phyloP scores from a whole-genome alignment of 352 stramenopile genomes.

The Pseudoperonospora humuli region DNA sequence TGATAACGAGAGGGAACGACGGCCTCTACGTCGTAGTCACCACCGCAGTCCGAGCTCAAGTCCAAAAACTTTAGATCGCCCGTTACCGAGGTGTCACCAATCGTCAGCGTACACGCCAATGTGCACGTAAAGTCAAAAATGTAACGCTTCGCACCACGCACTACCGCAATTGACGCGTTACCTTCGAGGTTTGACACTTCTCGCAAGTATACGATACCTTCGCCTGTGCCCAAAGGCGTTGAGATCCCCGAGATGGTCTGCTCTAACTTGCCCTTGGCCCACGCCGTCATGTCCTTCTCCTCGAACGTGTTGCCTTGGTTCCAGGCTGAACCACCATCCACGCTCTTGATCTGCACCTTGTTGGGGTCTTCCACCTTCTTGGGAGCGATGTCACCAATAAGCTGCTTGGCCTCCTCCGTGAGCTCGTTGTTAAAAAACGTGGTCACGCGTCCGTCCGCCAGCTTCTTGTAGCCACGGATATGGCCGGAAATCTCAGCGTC shows the following conservation, averaged over 20 bases:
- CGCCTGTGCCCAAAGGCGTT: slow-evolving; percentile 23
- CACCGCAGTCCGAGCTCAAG: slow-evolving; percentile 67
- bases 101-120: slow-evolving; percentile 35
- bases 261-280: slow-evolving; percentile 74
- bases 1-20: slow-evolving; percentile 64
- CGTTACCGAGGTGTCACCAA: slow-evolving; percentile 16
- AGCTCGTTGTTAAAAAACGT: slow-evolving; percentile 99
- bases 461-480: slow-evolving; percentile 94
- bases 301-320: slow-evolving; percentile 93
- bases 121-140: slow-evolving; percentile 81
- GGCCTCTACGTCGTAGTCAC: slow-evolving; percentile 67
- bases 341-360: slow-evolving; percentile 75
- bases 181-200: slow-evolving; percentile 81
- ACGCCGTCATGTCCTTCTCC: slow-evolving; percentile 86
- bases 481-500: slow-evolving; percentile 52
- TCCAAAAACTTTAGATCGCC: slow-evolving; percentile 76
- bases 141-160: slow-evolving; percentile 91
- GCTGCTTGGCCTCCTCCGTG: slow-evolving; percentile 92
- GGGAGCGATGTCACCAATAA: slow-evolving; percentile 95
- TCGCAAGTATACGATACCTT: slow-evolving; percentile 46
- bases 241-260: slow-evolving; percentile 40
- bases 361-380: slow-evolving; percentile 74
- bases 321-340: slow-evolving; percentile 85
- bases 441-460: slow-evolving; percentile 94
- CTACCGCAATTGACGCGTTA: slow-evolving; percentile 90